Base-by-base conservation (phyloP, 1,284 basidiomycete genomes). In the Malassezia restricta region DNA sequence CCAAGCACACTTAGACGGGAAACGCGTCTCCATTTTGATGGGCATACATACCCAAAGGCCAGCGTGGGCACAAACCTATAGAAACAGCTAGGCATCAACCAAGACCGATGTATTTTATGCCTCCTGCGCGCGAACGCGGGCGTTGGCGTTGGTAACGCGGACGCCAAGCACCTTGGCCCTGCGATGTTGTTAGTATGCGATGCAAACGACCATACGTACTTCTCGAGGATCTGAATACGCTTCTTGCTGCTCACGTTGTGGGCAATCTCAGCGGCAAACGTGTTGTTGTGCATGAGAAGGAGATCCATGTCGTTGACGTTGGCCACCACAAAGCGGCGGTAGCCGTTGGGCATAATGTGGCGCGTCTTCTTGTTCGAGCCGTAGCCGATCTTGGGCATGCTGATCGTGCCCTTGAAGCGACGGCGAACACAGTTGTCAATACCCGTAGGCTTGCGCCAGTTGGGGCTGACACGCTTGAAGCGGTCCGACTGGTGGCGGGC, bases 221-320 rank as follows among this genome's bases (percentile, higher is more conserved):
- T 81, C 77, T 90, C 87, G 58, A 98, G 79, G 70, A 99, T 92
- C 64, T 82, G 79, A 59, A 85, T 84, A 72, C 94, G 87, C 82
- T 98, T 96, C 76, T 89, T 86, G 79, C 86, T 87, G 78, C 85
- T 87, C 68, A 99, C 91, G 74, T 84, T 87, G 81, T 96, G 91
- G 54, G 94, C 94, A 71, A 99, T 88, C 77, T 91, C 87, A 58
- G 91, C 94, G 57, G 91, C 85, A 76, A 86, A 98, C 73, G 80
- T 85, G 80, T 87, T 87, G 83, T 91, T 94, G 83, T 98, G 91
- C 70, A 73, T 73, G 51, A 73, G 59, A 43, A 73, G 65, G 32
- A 73, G 64, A 54, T 73, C 70, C 40, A 73, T 63, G 56, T 73
- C 70, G 40, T 56, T 63, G 50, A 56, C 43, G 65, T 73, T 73